These are phyloP conservation scores for Madurella fahalii DNA, from an alignment of 2,329 filamentous ascomycete species.

Conservation along the genomic window DNA sequence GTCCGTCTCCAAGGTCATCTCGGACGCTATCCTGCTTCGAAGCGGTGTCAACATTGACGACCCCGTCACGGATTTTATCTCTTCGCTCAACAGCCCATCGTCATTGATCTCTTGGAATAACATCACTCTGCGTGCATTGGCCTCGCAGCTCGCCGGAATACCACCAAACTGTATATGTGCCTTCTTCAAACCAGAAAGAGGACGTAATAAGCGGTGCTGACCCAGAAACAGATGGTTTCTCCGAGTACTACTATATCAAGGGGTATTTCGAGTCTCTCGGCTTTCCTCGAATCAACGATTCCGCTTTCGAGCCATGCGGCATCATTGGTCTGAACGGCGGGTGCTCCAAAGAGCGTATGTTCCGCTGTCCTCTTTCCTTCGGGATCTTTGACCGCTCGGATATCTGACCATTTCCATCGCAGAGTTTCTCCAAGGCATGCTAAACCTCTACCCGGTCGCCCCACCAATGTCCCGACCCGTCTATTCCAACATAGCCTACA, in stretches of 20 bases:
- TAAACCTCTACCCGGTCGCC: conserved; percentile 29
- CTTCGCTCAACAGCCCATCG: conserved; percentile 25
- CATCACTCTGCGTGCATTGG: conserved; percentile 37
- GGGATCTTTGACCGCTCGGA: not conserved
- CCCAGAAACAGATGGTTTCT: not conserved
- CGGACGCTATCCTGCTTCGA: conserved; percentile 36
- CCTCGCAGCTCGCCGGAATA: conserved; percentile 35
- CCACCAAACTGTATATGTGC: conserved; percentile 35
- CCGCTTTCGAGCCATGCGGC: not conserved
- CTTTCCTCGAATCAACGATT: conserved; percentile 34
- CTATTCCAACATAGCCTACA: conserved; percentile 41
- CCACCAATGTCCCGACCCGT: conserved; percentile 33
- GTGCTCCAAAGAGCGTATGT: not conserved
- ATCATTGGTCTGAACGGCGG: not conserved
- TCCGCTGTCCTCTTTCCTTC: not conserved
- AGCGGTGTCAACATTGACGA: conserved; percentile 33
- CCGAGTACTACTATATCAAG: conserved; percentile 35
- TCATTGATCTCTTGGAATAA: conserved; percentile 34
- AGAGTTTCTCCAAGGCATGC: conserved; percentile 35
- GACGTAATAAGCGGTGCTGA: not conserved
- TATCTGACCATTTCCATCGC: not conserved
- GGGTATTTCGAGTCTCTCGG: conserved; percentile 34
- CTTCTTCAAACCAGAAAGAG: not conserved
- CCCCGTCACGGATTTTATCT: conserved; percentile 34
- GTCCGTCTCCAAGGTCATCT: conserved; percentile 38